Base-by-base conservation (phyloP, 495 filamentous ascomycete species). In the Neurospora sp. region DNA sequence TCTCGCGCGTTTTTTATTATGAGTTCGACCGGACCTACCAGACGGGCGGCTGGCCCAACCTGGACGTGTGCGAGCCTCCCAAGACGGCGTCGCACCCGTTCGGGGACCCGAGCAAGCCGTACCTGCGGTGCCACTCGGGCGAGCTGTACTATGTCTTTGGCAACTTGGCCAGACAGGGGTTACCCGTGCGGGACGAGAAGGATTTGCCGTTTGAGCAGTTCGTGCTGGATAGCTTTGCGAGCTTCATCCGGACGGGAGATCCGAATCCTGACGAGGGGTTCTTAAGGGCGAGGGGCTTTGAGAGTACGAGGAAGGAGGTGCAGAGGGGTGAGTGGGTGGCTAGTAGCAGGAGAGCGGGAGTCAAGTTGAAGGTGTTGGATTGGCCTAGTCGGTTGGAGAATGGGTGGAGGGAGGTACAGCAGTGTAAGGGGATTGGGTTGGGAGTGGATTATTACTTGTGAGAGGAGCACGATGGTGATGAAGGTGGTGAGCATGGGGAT, bases 11-110 rank as follows among this genome's bases (percentile, higher is more conserved):
- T 17, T 87, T 79, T 70, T 84, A 82, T 75, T 85, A 83, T 77
- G 86, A 87, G 74, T 86, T 88, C 75, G 83, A 87, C 76, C 77
- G 86, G 4, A 81, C 81, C 4, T 89, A 89, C 75, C 87, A 88
- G 75, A 82, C 82, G 14, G 74, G 74, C 4, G 81, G 80, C 73
- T 87, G 81, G 77, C 86, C 86, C 4, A 79, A 81, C 22, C 77
- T 76, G 3, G 81, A 83, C 74, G 76, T 84, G 9, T 87, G 86
- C 77, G 78, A 84, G 45, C 76, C 86, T 39, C 84, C 85, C 0
- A 72, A 72, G 10, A 81, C 83, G 2, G 39, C 78, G 0, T 14
- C 45, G 0, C 78, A 75, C 72, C 85, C 83, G 2, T 40, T 80
- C 65, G 86, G 86, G 27, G 84, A 88, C 71, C 81, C 85, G 76